A percentile compares a stretch with the other conserved stretches of the same genome.
Evolutionary conservation across 148 eudicot genomes (phyloP).

Genomic region (Spergularia marina): DNA sequence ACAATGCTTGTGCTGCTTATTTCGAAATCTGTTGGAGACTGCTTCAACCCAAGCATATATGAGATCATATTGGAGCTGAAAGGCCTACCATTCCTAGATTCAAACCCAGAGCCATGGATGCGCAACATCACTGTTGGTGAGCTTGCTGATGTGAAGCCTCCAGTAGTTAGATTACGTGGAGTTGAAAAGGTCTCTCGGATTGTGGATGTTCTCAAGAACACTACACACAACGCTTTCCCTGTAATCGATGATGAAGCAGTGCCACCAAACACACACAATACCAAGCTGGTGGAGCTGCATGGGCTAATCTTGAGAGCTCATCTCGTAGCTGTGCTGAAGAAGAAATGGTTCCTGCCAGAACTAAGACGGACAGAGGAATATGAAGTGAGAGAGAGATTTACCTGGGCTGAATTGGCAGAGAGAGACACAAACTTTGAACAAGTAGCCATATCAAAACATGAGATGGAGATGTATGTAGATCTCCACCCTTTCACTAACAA

Average conservation of each 20-base stretch:
- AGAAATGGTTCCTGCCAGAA: constrained; percentile 67
- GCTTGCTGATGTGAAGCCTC: constrained; percentile 65
- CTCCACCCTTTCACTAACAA: constrained; percentile 76
- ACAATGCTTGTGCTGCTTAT: constrained; percentile 91
- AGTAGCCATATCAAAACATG: constrained; percentile 57
- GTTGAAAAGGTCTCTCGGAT: constrained; percentile 69
- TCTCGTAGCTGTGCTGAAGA: constrained; percentile 63
- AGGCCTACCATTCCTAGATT: constrained; percentile 85
- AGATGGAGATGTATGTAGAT: constrained; percentile 82
- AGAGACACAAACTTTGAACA: constrained; percentile 54
- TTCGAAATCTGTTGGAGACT: constrained; percentile 78
- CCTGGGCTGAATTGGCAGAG: constrained; percentile 66
- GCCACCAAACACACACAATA: constrained; percentile 31
- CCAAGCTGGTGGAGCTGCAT: constrained; percentile 42
- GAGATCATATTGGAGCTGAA: constrained; percentile 76
- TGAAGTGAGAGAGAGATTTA: constrained; percentile 66
- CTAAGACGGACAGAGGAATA: constrained; percentile 59
- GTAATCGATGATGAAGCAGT: constrained; percentile 49
- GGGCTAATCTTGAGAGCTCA: constrained; percentile 72
- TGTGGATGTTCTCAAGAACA: constrained; percentile 60
- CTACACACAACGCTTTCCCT: constrained; percentile 86
- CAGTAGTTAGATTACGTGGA: constrained; percentile 57
- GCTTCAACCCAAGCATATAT: constrained; percentile 77
- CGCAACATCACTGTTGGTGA: constrained; percentile 72
- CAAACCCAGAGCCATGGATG: constrained; percentile 91